These are phyloP conservation scores for Parietaria judaica DNA, from an alignment of 306 rosid genomes.

Conservation along the genomic window DNA sequence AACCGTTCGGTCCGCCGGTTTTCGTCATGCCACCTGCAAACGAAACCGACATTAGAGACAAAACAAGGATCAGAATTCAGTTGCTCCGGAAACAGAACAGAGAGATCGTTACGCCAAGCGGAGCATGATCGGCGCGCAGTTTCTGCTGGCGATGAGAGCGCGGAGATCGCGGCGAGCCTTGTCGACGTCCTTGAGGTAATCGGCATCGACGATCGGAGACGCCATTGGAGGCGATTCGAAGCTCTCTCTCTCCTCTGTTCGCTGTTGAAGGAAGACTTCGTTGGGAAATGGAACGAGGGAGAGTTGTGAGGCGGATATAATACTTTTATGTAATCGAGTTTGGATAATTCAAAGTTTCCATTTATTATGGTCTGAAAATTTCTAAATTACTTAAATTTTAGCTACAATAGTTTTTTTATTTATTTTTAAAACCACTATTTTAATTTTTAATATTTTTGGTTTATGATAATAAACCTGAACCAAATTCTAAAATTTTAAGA, in stretches of 20 bases:
- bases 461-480: too few species aligned
- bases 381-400: too few species aligned
- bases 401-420: too few species aligned
- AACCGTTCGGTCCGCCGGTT: conserved; percentile 89
- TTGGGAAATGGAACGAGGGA: too few species aligned
- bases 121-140: conserved; percentile 92
- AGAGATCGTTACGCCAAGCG: conserved; percentile 56
- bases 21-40: conserved; percentile 82
- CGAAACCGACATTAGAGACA: not conserved
- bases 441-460: too few species aligned
- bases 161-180: conserved; percentile 92
- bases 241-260: too few species aligned
- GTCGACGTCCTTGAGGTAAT: conserved; percentile 63
- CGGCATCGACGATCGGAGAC: conserved; percentile 54
- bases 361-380: too few species aligned
- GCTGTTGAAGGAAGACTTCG: not conserved
- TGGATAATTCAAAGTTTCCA: too few species aligned
- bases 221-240: conserved; percentile 38
- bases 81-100: conserved; percentile 7
- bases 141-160: conserved; percentile 66
- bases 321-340: too few species aligned
- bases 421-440: too few species aligned
- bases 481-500: too few species aligned
- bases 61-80: not conserved
- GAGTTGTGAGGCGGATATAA: too few species aligned